Conservation (phyloP, 129 eudicot species). For the Pulicaria dysenterica region DNA sequence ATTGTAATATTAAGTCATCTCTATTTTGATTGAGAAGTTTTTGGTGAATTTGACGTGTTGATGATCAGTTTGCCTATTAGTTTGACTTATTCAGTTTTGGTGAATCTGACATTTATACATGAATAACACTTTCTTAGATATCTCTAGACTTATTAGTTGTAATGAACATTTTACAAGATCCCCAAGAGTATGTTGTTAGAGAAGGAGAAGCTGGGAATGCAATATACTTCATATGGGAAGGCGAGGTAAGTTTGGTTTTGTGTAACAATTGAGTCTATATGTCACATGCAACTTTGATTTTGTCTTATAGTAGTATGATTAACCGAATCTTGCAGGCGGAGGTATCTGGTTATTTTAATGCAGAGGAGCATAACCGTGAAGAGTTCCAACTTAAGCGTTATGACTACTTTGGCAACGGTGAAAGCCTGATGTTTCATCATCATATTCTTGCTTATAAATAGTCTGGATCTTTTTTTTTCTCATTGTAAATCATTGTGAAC, state of each 20-base stretch:
- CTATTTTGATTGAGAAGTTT: background rate
- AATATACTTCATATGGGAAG: constrained; percentile 83
- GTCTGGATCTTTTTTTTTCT: background rate
- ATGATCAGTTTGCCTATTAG: background rate
- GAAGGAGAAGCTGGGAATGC: constrained; percentile 84
- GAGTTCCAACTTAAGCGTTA: constrained; percentile 75
- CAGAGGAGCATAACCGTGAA: constrained; percentile 61
- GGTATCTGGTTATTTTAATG: constrained; percentile 62
- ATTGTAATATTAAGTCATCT: background rate
- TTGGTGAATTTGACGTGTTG: constrained; percentile 7
- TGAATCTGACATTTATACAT: background rate
- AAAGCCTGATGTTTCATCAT: constrained; percentile 29
- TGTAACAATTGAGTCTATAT: constrained; percentile 6
- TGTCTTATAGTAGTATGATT: constrained; percentile 6
- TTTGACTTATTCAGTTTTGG: background rate
- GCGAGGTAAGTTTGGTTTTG: constrained; percentile 59
- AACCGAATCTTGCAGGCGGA: constrained; percentile 57
- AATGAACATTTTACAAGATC: constrained; percentile 46
- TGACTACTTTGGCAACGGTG: constrained; percentile 93
- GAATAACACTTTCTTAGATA: constrained; percentile 1
- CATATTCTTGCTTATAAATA: constrained; percentile 13
- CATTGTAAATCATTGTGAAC: background rate
- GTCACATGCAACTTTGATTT: constrained; percentile 21
- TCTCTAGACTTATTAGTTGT: constrained; percentile 5
- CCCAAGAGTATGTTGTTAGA: constrained; percentile 70